Evolutionary conservation across 768 basidiomycete species (phyloP), one percentile per base, ranked within the genome.

Genomic region (Pleurotus eryngii): DNA sequence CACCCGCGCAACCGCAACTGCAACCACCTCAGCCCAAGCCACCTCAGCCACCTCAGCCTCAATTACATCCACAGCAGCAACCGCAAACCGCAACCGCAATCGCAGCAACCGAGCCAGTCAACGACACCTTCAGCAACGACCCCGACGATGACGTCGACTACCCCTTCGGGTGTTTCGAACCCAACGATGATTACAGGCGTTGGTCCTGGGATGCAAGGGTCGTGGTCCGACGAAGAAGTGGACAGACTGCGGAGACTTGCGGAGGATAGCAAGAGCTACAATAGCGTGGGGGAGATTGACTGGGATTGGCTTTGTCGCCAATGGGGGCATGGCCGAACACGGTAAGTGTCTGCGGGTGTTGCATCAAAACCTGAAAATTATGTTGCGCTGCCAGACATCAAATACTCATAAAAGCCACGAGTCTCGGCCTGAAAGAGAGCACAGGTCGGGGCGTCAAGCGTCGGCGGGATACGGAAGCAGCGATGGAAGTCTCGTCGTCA

Each of bases 161-260:
- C 74, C 11, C 63, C 74, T 2, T 60, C 68, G 8, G 61, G 67
- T 35, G 74, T 24, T 57, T 64, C 68, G 18, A 57, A 71, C 17
- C 60, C 70, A 12, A 63, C 72, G 20, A 65, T 74, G 11, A 64
- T 74, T 3, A 61, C 69, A 11, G 61, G 67, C 24, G 74, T 68
- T 18, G 69, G 67, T n/a, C 68, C 71, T 4, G 80, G 81, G 58
- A 66, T 55, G 57, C 85, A 87, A 50, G 90, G 89, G 0, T 77
- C 87, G 5, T 92, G 90, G 91, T 81, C 87, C 2, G 86, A 90
- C 5, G 88, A 87, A 58, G 91, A 93, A 66, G 82, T 81, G 0
- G 87, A 89, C 60, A 78, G 82, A 40, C 66, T 93, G 58, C 86
- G 79, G 68, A 82, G 77, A 53, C 65, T 92, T 18, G 84, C 87